A percentile compares a stretch with the other conserved stretches of the same genome.
Conservation (phyloP, 257 asterid species). For the Coffea canephora region DNA sequence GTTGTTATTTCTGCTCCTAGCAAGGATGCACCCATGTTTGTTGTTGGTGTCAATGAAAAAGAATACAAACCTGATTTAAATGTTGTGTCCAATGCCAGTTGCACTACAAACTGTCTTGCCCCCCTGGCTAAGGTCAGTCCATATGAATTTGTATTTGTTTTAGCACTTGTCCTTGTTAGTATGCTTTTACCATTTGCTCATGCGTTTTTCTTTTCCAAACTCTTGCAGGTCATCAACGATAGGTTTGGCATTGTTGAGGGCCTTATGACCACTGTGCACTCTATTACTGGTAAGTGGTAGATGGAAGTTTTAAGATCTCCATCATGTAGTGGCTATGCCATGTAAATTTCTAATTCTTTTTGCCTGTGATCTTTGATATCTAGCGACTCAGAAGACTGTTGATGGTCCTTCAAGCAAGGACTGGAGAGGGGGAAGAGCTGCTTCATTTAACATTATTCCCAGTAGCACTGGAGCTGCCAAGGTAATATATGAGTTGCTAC, state of each 20-base stretch:
- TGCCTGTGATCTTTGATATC: not conserved
- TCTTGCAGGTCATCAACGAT: constrained; percentile 55
- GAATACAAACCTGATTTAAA: constrained; percentile 61
- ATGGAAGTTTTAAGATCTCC: not conserved
- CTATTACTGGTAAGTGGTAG: constrained; percentile 51
- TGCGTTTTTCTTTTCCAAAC: not conserved
- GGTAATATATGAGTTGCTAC: constrained; percentile 24
- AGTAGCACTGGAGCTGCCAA: constrained; percentile 91
- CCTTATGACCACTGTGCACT: constrained; percentile 74
- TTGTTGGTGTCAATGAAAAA: constrained; percentile 73
- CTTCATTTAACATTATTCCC: constrained; percentile 81
- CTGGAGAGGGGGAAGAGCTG: constrained; percentile 95
- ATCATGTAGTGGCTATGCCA: not conserved
- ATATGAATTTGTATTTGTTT: not conserved
- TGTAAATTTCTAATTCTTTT: not conserved
- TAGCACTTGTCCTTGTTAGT: not conserved
- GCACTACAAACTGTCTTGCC: constrained; percentile 82
- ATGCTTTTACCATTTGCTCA: not conserved
- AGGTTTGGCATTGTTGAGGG: constrained; percentile 84
- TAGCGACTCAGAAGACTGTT: constrained; percentile 74
- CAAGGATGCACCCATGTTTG: constrained; percentile 86
- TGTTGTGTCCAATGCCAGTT: constrained; percentile 81
- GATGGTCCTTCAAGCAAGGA: constrained; percentile 88
- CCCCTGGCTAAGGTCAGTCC: constrained; percentile 65
- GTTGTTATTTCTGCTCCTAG: constrained; percentile 80